Evolutionary conservation across 2,329 filamentous ascomycete genomes (phyloP).

Genomic region (Neurospora sp.): DNA sequence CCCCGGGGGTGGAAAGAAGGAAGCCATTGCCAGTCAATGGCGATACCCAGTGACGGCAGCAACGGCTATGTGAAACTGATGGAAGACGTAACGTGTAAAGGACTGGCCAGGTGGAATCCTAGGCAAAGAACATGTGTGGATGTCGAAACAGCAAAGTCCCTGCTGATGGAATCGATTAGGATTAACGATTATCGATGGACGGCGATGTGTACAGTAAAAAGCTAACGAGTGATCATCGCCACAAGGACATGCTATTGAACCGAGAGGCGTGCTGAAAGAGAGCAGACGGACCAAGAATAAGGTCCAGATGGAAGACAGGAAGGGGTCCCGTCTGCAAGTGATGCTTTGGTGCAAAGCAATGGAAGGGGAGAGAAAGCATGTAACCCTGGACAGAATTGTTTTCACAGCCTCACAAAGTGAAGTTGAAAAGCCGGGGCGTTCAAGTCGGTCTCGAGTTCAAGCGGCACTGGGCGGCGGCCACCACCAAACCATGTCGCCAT

Average conservation of each 20-base stretch:
- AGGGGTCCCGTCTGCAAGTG: neutral
- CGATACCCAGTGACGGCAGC: neutral
- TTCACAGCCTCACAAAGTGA: neutral
- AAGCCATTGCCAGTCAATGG: constrained; percentile 20
- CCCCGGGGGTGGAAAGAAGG: constrained; percentile 23
- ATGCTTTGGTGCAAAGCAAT: neutral
- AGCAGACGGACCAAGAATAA: neutral
- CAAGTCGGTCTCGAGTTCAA: neutral
- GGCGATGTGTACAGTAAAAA: neutral
- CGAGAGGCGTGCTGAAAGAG: neutral
- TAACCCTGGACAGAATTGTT: neutral
- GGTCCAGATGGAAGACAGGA: neutral
- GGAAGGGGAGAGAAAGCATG: neutral
- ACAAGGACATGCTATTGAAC: neutral
- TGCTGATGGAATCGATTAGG: neutral
- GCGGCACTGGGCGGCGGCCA: neutral
- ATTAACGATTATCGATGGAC: neutral
- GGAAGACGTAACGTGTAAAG: neutral
- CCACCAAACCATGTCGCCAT: neutral
- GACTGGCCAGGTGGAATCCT: neutral
- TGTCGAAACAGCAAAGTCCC: neutral
- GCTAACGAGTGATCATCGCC: neutral
- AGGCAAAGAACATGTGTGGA: neutral
- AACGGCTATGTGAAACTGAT: neutral
- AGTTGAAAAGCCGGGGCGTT: neutral